Evolutionary conservation across 108 stramenopile species (phyloP).

Genomic region (Skeletonema potamos): DNA sequence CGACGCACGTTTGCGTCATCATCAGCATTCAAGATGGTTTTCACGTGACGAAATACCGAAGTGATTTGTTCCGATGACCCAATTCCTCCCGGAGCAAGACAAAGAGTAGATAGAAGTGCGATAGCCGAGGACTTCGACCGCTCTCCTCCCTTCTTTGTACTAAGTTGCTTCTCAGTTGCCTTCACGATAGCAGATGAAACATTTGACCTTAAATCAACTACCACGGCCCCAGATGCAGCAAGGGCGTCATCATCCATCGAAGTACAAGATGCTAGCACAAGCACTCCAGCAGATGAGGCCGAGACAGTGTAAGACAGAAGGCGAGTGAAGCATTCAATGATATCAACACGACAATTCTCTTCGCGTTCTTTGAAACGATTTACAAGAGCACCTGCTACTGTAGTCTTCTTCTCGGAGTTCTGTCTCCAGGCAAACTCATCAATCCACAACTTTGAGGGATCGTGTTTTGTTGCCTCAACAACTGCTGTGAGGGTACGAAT

Average conservation of each 20-base stretch:
- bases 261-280: conserved; percentile 39
- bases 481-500: conserved; percentile 76
- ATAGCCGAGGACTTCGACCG: conserved; percentile 79
- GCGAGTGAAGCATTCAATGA: conserved; percentile 85
- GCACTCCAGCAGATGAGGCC: conserved; percentile 44
- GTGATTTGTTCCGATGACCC: conserved; percentile 68
- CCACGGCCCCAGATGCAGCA: conserved; percentile 27
- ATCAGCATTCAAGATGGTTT: conserved; percentile 51
- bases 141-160: conserved; percentile 76
- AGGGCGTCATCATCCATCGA: conserved; percentile 44
- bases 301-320: conserved; percentile 73
- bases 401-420: conserved; percentile 47
- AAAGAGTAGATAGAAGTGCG: conserved; percentile 70
- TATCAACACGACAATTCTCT: conserved; percentile 96
- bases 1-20: conserved; percentile 30
- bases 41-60: conserved; percentile 70
- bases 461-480: conserved; percentile 64
- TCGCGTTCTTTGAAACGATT: conserved; percentile 95
- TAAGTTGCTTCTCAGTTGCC: conserved; percentile 78
- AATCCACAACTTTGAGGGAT: conserved; percentile 77
- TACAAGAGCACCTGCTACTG: conserved; percentile 80
- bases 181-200: conserved; percentile 71
- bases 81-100: conserved; percentile 73
- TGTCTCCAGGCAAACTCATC: conserved; percentile 55
- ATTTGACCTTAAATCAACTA: conserved; percentile 68